phyloP scores from a whole-genome alignment of 2,329 filamentous ascomycete species.

The Truncatella angustata region DNA sequence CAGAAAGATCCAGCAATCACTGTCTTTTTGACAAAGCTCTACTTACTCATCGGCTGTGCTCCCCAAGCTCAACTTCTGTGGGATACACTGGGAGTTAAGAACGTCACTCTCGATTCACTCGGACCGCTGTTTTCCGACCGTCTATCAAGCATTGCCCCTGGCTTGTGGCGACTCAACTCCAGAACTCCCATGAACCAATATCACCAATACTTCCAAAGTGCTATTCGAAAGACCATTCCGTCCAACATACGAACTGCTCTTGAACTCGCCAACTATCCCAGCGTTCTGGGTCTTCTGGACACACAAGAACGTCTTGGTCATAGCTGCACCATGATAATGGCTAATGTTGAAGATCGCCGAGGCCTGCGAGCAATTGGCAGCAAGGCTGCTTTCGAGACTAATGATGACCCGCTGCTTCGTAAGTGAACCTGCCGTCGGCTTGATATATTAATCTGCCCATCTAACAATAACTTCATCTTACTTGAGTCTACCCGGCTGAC shows the following conservation, averaged over 20 bases:
- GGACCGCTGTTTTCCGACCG: slow-evolving; percentile 55
- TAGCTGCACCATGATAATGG: slow-evolving; percentile 53
- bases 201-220: slow-evolving; percentile 43
- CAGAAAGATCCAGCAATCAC: slow-evolving; percentile 43
- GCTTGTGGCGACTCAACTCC: slow-evolving; percentile 27
- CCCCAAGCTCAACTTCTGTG: slow-evolving; percentile 47
- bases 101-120: slow-evolving; percentile 56
- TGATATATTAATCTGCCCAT: too few species aligned
- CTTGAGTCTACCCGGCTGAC: not conserved
- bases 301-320: slow-evolving; percentile 42
- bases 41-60: slow-evolving; percentile 49
- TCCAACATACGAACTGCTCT: slow-evolving; percentile 48
- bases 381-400: slow-evolving; percentile 35
- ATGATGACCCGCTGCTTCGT: slow-evolving; percentile 47
- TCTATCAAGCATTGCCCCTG: slow-evolving; percentile 49
- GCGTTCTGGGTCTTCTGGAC: slow-evolving; percentile 44
- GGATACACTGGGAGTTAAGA: slow-evolving; percentile 52
- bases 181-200: slow-evolving; percentile 36
- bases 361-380: slow-evolving; percentile 42
- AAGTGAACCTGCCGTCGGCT: slow-evolving; percentile 20
- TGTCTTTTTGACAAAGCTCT: slow-evolving; percentile 50
- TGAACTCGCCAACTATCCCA: slow-evolving; percentile 48
- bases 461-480: too few species aligned
- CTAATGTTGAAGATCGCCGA: slow-evolving; percentile 49
- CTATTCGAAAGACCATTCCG: slow-evolving; percentile 35